These are phyloP conservation scores for Neoboletus magnificus DNA, from an alignment of 768 basidiomycete genomes.

Conservation along the genomic window DNA sequence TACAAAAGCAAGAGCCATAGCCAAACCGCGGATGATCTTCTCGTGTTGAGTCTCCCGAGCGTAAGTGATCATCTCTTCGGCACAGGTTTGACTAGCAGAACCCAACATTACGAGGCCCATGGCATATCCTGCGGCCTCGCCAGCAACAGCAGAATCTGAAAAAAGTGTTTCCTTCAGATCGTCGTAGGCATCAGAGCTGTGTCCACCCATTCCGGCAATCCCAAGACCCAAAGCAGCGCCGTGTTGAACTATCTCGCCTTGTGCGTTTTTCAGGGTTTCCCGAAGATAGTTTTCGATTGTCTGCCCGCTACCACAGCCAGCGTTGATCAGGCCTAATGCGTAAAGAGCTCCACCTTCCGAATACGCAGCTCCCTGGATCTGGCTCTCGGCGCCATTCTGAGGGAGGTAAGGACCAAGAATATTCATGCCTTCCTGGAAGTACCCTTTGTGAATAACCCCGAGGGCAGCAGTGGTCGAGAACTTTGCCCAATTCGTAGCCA, in stretches of 20 bases:
- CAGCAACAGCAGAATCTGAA: slow-evolving; percentile 92
- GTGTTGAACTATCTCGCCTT: slow-evolving; percentile 90
- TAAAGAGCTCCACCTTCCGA: slow-evolving; percentile 96
- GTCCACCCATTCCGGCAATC: slow-evolving; percentile 91
- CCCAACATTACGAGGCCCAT: slow-evolving; percentile 99
- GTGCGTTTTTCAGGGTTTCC: slow-evolving; percentile 69
- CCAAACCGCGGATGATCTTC: slow-evolving; percentile 96
- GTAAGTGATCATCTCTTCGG: slow-evolving; percentile 94
- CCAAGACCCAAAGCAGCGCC: slow-evolving; percentile 97
- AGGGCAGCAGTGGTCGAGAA: slow-evolving; percentile 97
- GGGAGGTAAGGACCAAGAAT: slow-evolving; percentile 95
- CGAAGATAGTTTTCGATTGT: slow-evolving; percentile 75
- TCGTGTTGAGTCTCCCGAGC: slow-evolving; percentile 98
- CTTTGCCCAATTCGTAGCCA: slow-evolving; percentile 97
- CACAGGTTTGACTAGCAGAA: slow-evolving; percentile 73
- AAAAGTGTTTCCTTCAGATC: slow-evolving; percentile 86
- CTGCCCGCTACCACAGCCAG: slow-evolving; percentile 73
- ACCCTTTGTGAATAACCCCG: slow-evolving; percentile 97
- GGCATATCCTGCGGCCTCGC: slow-evolving; percentile 93
- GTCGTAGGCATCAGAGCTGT: slow-evolving; percentile 86
- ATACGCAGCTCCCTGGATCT: slow-evolving; percentile 75
- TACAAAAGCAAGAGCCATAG: slow-evolving; percentile 89
- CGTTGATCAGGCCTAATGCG: slow-evolving; percentile 92
- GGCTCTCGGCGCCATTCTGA: slow-evolving; percentile 68
- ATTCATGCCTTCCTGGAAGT: slow-evolving; percentile 87